Evolutionary conservation across 805 yeast species (phyloP), one percentile per base, ranked within the genome.

Genomic region (Myxozyma kluyveri): DNA sequence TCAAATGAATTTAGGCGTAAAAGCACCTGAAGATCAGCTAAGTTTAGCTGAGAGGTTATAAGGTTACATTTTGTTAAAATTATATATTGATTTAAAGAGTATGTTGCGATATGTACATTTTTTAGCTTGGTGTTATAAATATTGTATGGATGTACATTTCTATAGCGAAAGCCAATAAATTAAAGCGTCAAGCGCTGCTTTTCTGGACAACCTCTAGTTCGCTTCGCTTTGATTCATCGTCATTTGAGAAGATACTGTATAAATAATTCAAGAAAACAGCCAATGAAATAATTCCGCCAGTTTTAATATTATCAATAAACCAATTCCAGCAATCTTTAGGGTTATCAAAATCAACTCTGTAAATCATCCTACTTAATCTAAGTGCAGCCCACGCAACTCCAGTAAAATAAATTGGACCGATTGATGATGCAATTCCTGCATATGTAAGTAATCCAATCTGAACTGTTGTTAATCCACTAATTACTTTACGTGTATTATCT

Each of bases 251-350:
- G 12, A 29, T 9, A 9, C 33, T 29, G 33, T 22, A 35, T 27
- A 65, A 43, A 57, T 76, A 76, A 56, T 72, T 76, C 12, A 60
- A 44, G 3, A 67, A 43, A 4, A 69, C 64, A 12, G 72, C 76
- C 1, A 63, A 62, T 60, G 66, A 67, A 36, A 72, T 56, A 17
- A 63, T 58, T 21, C 64, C 68, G 35, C 77, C 76, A 1, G 96
- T 86, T 50, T 75, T 75, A 61, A 90, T 85, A 67, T 91, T 93
- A 36, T 81, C 78, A 17, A 75, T 75, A 66, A 93, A 93, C 67
- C 83, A 80, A 50, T 76, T 74, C 89, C 97, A 87, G 70, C 99
- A 93, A 63, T 82, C 77, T 29, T 69, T 73, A 12, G 96, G 96
- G 61, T 80, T 72, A 65, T 93, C 87, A 52, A 93, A 74, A 65